A percentile compares a stretch with the other conserved stretches of the same genome.
Conservation (phyloP, 2,329 filamentous ascomycete genomes). For the Pseudogymnoascus sp. region DNA sequence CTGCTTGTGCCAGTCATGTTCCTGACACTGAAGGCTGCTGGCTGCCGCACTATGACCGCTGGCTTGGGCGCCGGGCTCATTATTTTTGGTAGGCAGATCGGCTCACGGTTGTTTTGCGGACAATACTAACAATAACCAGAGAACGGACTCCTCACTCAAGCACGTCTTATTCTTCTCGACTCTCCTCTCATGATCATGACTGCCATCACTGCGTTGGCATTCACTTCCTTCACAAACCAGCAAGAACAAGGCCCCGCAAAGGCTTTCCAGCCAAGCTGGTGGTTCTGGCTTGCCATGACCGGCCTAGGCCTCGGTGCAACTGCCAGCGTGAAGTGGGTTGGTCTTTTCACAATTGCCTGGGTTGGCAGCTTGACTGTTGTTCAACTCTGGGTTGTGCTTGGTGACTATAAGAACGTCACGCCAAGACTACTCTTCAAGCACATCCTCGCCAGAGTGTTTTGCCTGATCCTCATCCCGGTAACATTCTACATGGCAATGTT, state of each 20-base stretch:
- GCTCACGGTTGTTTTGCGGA: background rate
- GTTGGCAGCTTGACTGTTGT: constrained; percentile 83
- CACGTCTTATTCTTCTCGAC: constrained; percentile 89
- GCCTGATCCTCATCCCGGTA: constrained; percentile 78
- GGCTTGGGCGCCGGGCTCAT: constrained; percentile 76
- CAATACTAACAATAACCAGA: constrained; percentile 46
- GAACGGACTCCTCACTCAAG: constrained; percentile 92
- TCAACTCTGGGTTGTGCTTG: constrained; percentile 91
- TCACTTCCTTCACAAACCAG: constrained; percentile 91
- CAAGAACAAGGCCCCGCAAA: constrained; percentile 85
- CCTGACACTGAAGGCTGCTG: constrained; percentile 81
- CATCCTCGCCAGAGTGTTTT: constrained; percentile 83
- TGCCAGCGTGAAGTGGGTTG: constrained; percentile 97
- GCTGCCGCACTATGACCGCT: constrained; percentile 80
- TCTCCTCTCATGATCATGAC: constrained; percentile 91
- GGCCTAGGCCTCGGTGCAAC: constrained; percentile 85
- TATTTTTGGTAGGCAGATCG: constrained; percentile 64
- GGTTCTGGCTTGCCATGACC: constrained; percentile 91
- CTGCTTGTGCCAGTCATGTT: constrained; percentile 88
- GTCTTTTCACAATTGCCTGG: constrained; percentile 97
- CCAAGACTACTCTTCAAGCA: constrained; percentile 85
- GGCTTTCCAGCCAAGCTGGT: constrained; percentile 87
- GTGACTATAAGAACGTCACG: constrained; percentile 79
- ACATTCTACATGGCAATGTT: constrained; percentile 97
- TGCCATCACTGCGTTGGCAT: constrained; percentile 81